Percentiles rank a stretch among this genome's conserved stretches.
Evolutionary conservation across 2,329 filamentous ascomycete genomes (phyloP).

Genomic region (Aspergillus felis): DNA sequence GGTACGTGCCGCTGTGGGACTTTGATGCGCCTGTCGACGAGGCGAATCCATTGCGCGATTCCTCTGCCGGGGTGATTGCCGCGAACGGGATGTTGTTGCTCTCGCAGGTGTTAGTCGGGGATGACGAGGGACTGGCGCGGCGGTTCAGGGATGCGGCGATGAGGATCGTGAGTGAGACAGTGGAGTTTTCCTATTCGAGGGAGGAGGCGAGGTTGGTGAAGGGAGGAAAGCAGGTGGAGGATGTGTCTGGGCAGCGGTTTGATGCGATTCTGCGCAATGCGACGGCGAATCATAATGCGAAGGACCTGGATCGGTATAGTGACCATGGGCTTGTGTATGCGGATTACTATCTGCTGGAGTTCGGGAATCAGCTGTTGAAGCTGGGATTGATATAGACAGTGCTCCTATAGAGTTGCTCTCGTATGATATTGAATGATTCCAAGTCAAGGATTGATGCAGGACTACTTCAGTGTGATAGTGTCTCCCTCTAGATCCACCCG

Average conservation of each 20-base stretch:
- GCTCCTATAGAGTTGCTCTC: too few relatives aligned
- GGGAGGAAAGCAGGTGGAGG: slow-evolving; percentile 1
- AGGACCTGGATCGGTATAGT: slow-evolving; percentile 32
- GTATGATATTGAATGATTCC: too few relatives aligned
- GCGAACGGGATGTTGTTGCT: slow-evolving; percentile 42
- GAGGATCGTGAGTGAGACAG: slow-evolving; percentile 8
- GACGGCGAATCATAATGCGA: slow-evolving; percentile 37
- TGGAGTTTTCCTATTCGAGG: not conserved
- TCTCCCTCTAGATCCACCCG: too few relatives aligned
- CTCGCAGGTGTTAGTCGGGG: slow-evolving; percentile 22
- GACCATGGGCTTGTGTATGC: slow-evolving; percentile 42
- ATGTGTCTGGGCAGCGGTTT: slow-evolving; percentile 23
- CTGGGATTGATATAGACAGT: slow-evolving; percentile 17
- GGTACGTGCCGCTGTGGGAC: slow-evolving; percentile 35
- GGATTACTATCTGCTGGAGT: slow-evolving; percentile 39
- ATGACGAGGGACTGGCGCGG: not conserved
- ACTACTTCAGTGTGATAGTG: not conserved
- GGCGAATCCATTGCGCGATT: slow-evolving; percentile 30
- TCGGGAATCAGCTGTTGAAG: slow-evolving; percentile 38
- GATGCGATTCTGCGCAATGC: slow-evolving; percentile 37
- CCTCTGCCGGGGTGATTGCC: slow-evolving; percentile 39
- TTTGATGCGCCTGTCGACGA: slow-evolving; percentile 35
- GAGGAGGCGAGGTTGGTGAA: not conserved
- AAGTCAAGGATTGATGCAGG: too few relatives aligned
- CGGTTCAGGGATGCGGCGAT: slow-evolving; percentile 8